Conservation (phyloP, 768 basidiomycete species). For the Cyclocybe aegerita region DNA sequence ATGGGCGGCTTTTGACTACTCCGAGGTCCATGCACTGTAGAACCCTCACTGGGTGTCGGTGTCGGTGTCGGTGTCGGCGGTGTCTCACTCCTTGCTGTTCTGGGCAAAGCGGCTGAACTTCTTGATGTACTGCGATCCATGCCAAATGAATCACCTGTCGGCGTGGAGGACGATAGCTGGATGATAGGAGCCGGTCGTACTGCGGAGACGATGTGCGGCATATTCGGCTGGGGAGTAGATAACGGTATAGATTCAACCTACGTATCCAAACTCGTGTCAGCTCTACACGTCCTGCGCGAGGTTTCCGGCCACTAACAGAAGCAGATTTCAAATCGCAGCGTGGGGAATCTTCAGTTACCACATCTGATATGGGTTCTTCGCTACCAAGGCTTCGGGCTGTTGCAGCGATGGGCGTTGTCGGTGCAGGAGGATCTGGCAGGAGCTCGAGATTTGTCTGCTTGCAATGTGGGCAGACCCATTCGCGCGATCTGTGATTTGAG, state of each 20-base stretch:
- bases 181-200: constrained; percentile 1
- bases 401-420: constrained; percentile 2
- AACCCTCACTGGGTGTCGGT: background rate
- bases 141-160: background rate
- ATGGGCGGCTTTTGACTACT: constrained; percentile 50
- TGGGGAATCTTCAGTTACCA: background rate
- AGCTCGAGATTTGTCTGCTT: constrained; percentile 62
- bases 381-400: background rate
- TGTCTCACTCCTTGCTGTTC: constrained; percentile 3
- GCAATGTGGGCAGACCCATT: constrained; percentile 80
- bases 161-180: background rate
- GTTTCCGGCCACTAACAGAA: too few species aligned
- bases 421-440: constrained; percentile 62
- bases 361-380: constrained; percentile 1
- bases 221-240: too few species aligned
- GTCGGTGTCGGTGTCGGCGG: constrained; percentile 1
- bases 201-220: background rate
- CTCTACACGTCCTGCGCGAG: too few species aligned
- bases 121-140: background rate
- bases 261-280: too few species aligned
- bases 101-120: background rate
- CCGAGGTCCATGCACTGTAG: background rate
- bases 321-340: too few species aligned
- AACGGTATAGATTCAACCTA: too few species aligned
- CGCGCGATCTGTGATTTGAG: constrained; percentile 58